Percentiles rank a stretch among this genome's conserved stretches.
phyloP scores from a whole-genome alignment of 352 stramenopile species.

The Blastocystis sp. region DNA sequence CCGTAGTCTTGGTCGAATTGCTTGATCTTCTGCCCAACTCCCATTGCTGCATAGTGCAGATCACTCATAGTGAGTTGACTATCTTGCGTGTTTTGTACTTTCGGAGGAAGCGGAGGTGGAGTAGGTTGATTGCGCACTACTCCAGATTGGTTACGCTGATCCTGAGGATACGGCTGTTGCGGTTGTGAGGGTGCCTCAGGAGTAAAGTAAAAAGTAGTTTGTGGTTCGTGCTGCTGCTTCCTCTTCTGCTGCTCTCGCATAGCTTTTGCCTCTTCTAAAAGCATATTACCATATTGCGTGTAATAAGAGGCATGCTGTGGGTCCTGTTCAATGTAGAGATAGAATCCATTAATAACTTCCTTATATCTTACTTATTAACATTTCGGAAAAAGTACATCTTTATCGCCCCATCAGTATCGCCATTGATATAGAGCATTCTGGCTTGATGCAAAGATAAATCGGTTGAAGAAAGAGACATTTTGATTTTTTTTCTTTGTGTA shows the following conservation, averaged over 20 bases:
- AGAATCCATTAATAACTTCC: background rate
- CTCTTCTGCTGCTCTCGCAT: background rate
- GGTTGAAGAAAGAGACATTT: background rate
- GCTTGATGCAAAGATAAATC: background rate
- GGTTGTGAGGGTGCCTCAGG: background rate
- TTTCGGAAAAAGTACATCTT: background rate
- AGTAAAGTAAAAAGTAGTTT: background rate
- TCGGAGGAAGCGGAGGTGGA: background rate
- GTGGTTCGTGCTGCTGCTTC: background rate
- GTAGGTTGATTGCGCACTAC: background rate
- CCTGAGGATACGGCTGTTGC: background rate
- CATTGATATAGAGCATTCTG: background rate
- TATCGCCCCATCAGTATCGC: background rate
- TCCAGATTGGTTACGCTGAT: background rate
- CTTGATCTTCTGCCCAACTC: background rate
- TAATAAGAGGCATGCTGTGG: background rate
- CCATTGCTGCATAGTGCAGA: background rate
- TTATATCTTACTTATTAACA: background rate
- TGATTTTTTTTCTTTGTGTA: background rate
- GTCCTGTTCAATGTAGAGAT: background rate
- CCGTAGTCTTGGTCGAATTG: slow-evolving; percentile 9
- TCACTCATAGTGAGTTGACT: slow-evolving; percentile 9
- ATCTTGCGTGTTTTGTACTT: background rate
- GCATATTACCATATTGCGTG: slow-evolving; percentile 16
- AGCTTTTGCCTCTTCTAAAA: slow-evolving; percentile 8